Evolutionary conservation across 1,284 basidiomycete species (phyloP).

Genomic region (Flammula alnicola): DNA sequence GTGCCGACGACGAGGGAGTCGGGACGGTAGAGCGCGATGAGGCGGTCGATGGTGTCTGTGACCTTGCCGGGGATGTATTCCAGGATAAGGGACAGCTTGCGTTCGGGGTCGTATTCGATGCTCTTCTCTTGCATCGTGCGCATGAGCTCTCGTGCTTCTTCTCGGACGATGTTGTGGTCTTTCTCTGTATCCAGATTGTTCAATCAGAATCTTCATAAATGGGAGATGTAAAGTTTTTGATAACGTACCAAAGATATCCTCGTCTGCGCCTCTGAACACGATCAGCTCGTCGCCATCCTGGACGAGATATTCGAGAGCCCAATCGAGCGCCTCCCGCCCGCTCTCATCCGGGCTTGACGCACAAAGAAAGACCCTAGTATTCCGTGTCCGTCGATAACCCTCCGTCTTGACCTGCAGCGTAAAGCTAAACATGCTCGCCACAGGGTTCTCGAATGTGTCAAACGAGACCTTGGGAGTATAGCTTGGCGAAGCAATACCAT

Average conservation of each 20-base stretch:
- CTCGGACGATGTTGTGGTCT: conserved; percentile 83
- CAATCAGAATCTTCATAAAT: conserved; percentile 5
- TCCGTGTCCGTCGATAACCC: conserved; percentile 78
- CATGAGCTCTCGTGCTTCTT: conserved; percentile 88
- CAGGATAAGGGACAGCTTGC: conserved; percentile 89
- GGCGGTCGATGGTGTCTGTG: conserved; percentile 86
- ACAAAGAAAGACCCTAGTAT: conserved; percentile 90
- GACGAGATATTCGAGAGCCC: conserved; percentile 84
- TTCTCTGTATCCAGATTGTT: conserved; percentile 51
- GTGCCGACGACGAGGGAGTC: conserved; percentile 96
- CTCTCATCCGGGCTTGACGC: conserved; percentile 91
- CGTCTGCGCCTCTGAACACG: conserved; percentile 88
- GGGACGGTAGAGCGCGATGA: conserved; percentile 95
- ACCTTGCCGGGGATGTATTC: conserved; percentile 94
- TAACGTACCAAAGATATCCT: conserved; percentile 74
- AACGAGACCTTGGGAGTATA: conserved; percentile 84
- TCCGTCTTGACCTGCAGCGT: conserved; percentile 84
- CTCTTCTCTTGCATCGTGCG: conserved; percentile 83
- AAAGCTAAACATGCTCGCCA: conserved; percentile 74
- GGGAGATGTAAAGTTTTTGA: background rate
- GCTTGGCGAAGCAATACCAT: conserved; percentile 38
- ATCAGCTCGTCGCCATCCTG: conserved; percentile 96
- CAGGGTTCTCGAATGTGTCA: conserved; percentile 81
- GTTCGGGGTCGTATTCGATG: conserved; percentile 77
- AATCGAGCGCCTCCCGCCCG: conserved; percentile 84